Evolutionary conservation across 1,284 basidiomycete species (phyloP).

Genomic region (Malassezia japonica): DNA sequence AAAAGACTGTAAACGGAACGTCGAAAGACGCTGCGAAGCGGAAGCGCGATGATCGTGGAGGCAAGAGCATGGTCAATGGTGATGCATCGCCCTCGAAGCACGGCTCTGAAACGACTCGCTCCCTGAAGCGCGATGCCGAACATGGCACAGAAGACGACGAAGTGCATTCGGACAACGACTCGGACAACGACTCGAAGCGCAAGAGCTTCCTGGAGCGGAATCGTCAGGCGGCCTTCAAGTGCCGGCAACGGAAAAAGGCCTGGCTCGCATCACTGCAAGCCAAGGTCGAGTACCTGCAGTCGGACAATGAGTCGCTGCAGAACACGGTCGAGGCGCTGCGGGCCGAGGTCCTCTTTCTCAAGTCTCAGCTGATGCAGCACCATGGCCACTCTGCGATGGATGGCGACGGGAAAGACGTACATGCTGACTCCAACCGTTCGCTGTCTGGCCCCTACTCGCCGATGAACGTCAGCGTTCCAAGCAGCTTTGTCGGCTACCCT

Average conservation of each 20-base stretch:
- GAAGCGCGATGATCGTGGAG: no score
- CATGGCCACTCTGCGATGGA: neutral
- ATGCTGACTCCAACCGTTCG: neutral
- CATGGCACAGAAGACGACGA: conserved; percentile 22
- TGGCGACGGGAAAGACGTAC: neutral
- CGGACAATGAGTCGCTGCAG: conserved; percentile 85
- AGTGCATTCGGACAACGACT: conserved; percentile 45
- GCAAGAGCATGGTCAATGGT: no score
- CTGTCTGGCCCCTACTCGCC: neutral
- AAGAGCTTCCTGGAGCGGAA: conserved; percentile 46
- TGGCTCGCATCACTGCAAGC: conserved; percentile 87
- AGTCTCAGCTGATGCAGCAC: conserved; percentile 33
- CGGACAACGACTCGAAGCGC: conserved; percentile 39
- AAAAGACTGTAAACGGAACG: no score
- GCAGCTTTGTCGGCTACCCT: neutral
- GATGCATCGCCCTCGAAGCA: no score
- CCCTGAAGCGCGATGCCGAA: no score
- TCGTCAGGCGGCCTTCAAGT: conserved; percentile 75
- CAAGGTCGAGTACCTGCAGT: conserved; percentile 77
- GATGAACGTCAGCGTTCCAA: neutral
- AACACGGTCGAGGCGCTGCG: conserved; percentile 52
- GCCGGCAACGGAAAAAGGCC: conserved; percentile 94
- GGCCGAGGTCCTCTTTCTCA: conserved; percentile 52
- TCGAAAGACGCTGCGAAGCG: no score
- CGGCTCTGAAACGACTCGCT: no score